Evolutionary conservation across 202 grass and related monocot species (phyloP).

Genomic region (Saccharum hybrid): DNA sequence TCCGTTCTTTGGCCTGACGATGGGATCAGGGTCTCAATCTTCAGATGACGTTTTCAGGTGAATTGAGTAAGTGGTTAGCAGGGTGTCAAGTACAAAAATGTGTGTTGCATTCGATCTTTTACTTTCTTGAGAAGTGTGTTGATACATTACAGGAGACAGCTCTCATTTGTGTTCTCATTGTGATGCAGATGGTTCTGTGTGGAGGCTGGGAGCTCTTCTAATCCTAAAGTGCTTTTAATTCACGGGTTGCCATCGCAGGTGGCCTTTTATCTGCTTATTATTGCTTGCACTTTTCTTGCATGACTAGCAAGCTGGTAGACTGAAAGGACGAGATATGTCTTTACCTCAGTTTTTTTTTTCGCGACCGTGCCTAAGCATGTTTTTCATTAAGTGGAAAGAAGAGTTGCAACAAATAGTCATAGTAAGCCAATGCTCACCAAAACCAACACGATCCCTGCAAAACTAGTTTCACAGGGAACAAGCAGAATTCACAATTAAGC

Average conservation of each 20-base stretch:
- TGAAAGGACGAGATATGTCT: background rate
- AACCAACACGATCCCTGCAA: no score
- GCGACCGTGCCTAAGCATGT: no score
- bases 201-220: conserved; percentile 73
- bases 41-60: conserved; percentile 84
- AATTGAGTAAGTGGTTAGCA: conserved; percentile 59
- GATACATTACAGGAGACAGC: conserved; percentile 26
- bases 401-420: no score
- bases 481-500: no score
- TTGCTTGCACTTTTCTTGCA: conserved; percentile 30
- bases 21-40: conserved; percentile 79
- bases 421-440: no score
- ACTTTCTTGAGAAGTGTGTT: conserved; percentile 37
- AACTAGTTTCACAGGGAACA: no score
- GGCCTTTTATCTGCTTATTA: conserved; percentile 3
- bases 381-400: no score
- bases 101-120: conserved; percentile 30
- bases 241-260: conserved; percentile 98
- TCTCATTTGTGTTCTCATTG: conserved; percentile 31
- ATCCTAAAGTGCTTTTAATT: conserved; percentile 70
- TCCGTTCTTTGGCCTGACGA: conserved; percentile 89
- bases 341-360: background rate
- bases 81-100: conserved; percentile 55
- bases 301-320: background rate
- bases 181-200: conserved; percentile 85